Percentiles rank a stretch among this genome's conserved stretches.
Evolutionary conservation across 306 rosid species (phyloP).

Genomic region (Elaeagnus macrophylla): DNA sequence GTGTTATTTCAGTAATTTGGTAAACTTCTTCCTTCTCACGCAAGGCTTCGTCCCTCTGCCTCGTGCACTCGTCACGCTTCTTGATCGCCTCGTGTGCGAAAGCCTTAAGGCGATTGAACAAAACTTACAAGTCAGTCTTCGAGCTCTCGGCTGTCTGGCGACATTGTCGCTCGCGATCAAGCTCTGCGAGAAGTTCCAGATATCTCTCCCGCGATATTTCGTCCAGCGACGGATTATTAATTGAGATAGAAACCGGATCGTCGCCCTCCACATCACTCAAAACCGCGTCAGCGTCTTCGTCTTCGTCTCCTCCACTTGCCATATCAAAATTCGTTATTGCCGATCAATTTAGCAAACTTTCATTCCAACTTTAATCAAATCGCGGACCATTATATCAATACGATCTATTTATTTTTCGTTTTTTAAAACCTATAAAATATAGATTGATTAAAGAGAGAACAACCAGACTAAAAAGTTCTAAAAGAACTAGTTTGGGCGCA

Average conservation of each 20-base stretch:
- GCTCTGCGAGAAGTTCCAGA: slow-evolving; percentile 62
- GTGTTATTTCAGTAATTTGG: slow-evolving; percentile 33
- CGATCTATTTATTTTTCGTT: background rate
- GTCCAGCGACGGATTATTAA: slow-evolving; percentile 30
- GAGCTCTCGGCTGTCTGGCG: slow-evolving; percentile 66
- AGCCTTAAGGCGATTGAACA: slow-evolving; percentile 62
- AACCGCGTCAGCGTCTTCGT: slow-evolving; percentile 67
- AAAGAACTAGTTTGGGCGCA: background rate
- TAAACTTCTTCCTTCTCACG: slow-evolving; percentile 57
- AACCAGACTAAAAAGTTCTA: background rate
- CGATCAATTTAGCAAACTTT: slow-evolving; percentile 17
- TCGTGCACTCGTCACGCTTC: slow-evolving; percentile 71
- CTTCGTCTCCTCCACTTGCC: slow-evolving; percentile 59
- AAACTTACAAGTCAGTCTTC: slow-evolving; percentile 53
- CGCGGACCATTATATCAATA: background rate
- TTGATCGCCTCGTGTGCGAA: slow-evolving; percentile 75
- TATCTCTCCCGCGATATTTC: slow-evolving; percentile 54
- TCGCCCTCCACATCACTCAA: slow-evolving; percentile 91
- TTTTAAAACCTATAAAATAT: background rate
- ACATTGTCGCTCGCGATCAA: slow-evolving; percentile 78
- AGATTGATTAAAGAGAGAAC: background rate
- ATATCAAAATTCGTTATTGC: slow-evolving; percentile 29
- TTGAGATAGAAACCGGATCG: slow-evolving; percentile 40
- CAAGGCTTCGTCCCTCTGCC: slow-evolving; percentile 70
- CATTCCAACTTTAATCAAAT: slow-evolving; percentile 9